Evolutionary conservation across 2,329 filamentous ascomycete genomes (phyloP), one percentile per base, ranked within the genome.

Genomic region (Aspergillus hortae): DNA sequence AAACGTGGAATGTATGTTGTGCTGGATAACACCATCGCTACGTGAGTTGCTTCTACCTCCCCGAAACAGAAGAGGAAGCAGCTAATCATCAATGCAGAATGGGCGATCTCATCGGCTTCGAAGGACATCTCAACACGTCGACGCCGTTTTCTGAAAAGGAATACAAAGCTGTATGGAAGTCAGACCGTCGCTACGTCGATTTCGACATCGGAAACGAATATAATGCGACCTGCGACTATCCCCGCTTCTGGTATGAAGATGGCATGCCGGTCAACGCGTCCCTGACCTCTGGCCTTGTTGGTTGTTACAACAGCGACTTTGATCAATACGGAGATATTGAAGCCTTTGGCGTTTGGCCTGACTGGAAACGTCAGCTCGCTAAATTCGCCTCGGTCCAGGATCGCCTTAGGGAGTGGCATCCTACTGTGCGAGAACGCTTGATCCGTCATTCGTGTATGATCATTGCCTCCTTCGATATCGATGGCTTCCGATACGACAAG

Each of bases 381-480:
- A 87, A 86, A 59, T 87, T 87, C 66, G 82, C 83, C 44, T 83
- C 80, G 36, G 84, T 86, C 1, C 84, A 87, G 67, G 84, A 87
- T 66, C 82, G 84, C 61, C 72, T 87, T 3, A 77, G 84, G 48
- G 83, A 86, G 59, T 87, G 84, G 84, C 61, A 77, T 21, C 79
- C 81, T 2, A 77, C 77, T 7, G 83, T 86, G 0, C 70, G 78
- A 27, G 74, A 78, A 43, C 82, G 81, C 58, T 70, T 87, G 52
- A 78, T 80, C 56, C 78, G 78, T 40, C 83, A 86, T 60, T 84
- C 82, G 2, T 87, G 84, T 67, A 81, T 86, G 66, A 75, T 81
- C 30, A 84, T 87, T 51, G 67, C 74, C 19, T 80, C 78, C 55
- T 72, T 87, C n/a, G 84, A 87, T 60, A 80, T 87, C 49, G 84